Base-by-base conservation (phyloP, 345 rosid species). In the Salix purpurea region DNA sequence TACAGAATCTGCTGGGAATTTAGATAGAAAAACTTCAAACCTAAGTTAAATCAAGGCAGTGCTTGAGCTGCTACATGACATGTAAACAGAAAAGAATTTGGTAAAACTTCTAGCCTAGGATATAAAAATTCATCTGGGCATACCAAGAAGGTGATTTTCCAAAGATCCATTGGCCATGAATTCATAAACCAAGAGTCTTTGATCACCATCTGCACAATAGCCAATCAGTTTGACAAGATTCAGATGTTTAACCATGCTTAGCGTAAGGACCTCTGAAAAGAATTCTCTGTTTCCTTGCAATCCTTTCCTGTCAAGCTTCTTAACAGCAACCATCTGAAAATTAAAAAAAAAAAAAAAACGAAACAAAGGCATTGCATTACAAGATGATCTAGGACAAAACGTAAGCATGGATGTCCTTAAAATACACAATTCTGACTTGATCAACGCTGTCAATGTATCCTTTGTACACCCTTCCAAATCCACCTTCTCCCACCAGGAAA, bases 61-160 rank as follows among this genome's bases (percentile, higher is more conserved):
- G 62, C 62, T 58, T 58, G 62, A 58, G 11, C 62, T 56, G 61
- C 26, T 2, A 10, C 62, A n/a, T 58, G 62, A 4, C 62, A 23
- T 23, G 62, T 58, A n/a, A n/a, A 58, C 28, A 58, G 62, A 58
- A 40, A 54, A n/a, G 39, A 4, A 30, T n/a, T 10, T n/a, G 9
- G 48, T 12, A 13, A 6, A 74, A n/a, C 26, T 58, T 58, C 28
- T 58, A n/a, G 62, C 26, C 28, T 9, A 3, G 62, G 62, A 58
- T 56, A 19, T 19, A 32, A 21, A 66, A 52, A 4, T 2, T 21
- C 18, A 12, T n/a, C 1, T 19, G 10, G 23, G 58, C 67, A 52
- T 87, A 91, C 93, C 90, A 12, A 91, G 86, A 69, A 91, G 87
- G 83, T 90, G 91, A 78, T 87, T 70, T 81, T 90, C 96, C 79